These are phyloP conservation scores for Vachellia pachyceras DNA, from an alignment of 306 rosid species.

Conservation along the genomic window DNA sequence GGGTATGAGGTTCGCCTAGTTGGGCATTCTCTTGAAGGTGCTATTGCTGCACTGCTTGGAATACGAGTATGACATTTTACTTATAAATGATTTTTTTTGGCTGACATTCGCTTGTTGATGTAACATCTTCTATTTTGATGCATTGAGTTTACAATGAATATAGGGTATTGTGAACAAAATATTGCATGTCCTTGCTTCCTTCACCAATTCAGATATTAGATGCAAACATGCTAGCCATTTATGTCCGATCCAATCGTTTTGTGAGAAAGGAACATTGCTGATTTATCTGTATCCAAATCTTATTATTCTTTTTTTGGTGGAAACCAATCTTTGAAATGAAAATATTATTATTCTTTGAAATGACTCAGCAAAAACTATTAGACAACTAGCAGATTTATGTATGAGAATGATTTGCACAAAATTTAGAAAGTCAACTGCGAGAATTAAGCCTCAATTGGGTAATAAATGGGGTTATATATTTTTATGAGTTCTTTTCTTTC, in stretches of 20 bases:
- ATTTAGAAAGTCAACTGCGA: not conserved
- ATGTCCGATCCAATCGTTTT: not conserved
- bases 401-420: not conserved
- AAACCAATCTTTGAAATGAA: too few relatives aligned
- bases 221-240: not conserved
- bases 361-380: constrained; percentile 8
- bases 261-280: not conserved
- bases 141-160: too few relatives aligned
- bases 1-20: constrained; percentile 84
- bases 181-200: too few relatives aligned
- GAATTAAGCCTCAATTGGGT: constrained; percentile 8
- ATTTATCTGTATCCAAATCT: not conserved
- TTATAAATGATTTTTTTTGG: too few relatives aligned
- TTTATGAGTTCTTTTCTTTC: constrained; percentile 21
- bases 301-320: constrained; percentile 4
- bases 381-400: not conserved
- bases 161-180: too few relatives aligned
- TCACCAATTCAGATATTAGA: too few relatives aligned
- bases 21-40: too few relatives aligned
- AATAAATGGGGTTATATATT: not conserved
- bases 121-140: too few relatives aligned
- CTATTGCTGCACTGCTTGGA: constrained; percentile 86
- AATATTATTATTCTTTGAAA: too few relatives aligned
- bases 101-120: too few relatives aligned
- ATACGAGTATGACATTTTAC: constrained; percentile 66